A percentile compares a stretch with the other conserved stretches of the same genome.
phyloP scores from a whole-genome alignment of 106 monocot species.

The Allium sativum region DNA sequence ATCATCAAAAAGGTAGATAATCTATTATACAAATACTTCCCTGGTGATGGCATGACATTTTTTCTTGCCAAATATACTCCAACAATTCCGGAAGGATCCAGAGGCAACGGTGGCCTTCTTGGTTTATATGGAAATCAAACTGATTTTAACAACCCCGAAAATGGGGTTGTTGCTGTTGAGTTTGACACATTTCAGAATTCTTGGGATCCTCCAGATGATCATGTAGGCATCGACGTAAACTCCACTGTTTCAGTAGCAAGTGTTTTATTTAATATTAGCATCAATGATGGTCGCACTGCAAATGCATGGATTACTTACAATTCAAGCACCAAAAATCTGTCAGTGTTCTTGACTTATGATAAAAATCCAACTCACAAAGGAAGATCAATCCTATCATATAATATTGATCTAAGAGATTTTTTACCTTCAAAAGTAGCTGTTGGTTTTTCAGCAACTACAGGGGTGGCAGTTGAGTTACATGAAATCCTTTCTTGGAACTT shows the following conservation, averaged over 20 bases:
- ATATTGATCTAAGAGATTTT: not conserved
- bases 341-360: conserved; percentile 22
- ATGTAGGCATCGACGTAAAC: conserved; percentile 54
- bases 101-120: conserved; percentile 25
- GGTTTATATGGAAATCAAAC: conserved; percentile 23
- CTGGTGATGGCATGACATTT: conserved; percentile 76
- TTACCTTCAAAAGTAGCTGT: conserved; percentile 34
- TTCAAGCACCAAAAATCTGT: conserved; percentile 18
- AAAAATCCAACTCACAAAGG: conserved; percentile 7
- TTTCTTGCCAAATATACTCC: conserved; percentile 41
- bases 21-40: too few relatives aligned
- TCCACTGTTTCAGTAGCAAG: conserved; percentile 21
- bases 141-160: not conserved
- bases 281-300: conserved; percentile 15
- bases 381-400: conserved; percentile 12
- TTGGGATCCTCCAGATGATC: conserved; percentile 40
- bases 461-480: conserved; percentile 22
- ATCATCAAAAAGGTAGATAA: conserved; percentile 17
- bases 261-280: conserved; percentile 18
- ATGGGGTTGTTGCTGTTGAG: conserved; percentile 43
- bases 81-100: conserved; percentile 15
- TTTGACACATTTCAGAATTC: conserved; percentile 38
- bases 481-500: conserved; percentile 55
- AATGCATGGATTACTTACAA: conserved; percentile 42
- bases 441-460: conserved; percentile 56